Evolutionary conservation across 345 rosid genomes (phyloP), one percentile per base, ranked within the genome.

Genomic region (Aethionema arabicum): DNA sequence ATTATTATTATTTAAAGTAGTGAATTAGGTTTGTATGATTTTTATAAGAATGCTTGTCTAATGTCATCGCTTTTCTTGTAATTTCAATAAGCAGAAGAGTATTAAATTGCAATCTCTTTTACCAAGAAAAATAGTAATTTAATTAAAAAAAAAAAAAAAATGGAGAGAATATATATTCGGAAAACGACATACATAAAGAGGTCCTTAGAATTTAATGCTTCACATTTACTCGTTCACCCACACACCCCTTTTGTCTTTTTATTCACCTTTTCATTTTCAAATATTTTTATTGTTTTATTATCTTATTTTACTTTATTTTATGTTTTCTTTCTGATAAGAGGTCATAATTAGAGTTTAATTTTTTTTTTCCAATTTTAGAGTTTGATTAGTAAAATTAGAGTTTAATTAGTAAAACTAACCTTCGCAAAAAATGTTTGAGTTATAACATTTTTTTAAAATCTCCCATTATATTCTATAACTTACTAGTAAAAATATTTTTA

Each of bases 221-320:
- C 74, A 63, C 69, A 70, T 63, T 70, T 70, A 70, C 74, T 70
- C 48, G 52, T 62, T 55, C 74, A 70, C 59, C 68, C 46, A 56
- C 63, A 57, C 74, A 21, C 27, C 54, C 74, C 63, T 54, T 61
- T 69, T 62, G 63, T 69, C 63, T 32, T 46, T 42, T 61, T 69
- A 46, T 46, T 61, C 33, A 61, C 62, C 15, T 54, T 0, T 39
- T 35, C 0, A 39, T 4, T 33, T 53, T 41, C 1, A n/a, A 21
- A 36, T 37, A 1, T 30, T 39, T 32, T 42, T 32, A 3, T 5
- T 33, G 12, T 11, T 52, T 36, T 43, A 29, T n/a, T n/a, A n/a
- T n/a, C n/a, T 21, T 21, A 30, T 52, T 41, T 71, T 61, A 37
- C n/a, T 65, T 65, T 66, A 57, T 58, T 58, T 35, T 21, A 10